phyloP scores from a whole-genome alignment of 2,329 filamentous ascomycete species.

The Colletotrichum aenigma region DNA sequence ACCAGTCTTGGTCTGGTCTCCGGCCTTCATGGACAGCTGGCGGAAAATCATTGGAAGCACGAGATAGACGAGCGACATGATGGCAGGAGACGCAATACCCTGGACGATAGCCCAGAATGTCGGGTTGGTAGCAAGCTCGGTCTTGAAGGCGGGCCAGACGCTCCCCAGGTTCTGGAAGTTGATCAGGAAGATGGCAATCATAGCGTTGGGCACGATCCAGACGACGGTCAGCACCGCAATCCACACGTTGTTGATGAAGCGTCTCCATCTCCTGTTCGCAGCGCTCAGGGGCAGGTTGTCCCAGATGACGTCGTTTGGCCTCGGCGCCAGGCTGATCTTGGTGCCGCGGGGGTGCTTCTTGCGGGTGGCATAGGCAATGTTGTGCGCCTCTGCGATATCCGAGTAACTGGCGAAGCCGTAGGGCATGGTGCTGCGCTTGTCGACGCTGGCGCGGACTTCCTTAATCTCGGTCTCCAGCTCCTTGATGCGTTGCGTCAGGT shows the following conservation, averaged over 20 bases:
- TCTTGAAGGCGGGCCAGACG: conserved; percentile 79
- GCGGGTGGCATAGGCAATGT: conserved; percentile 80
- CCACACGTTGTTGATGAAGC: conserved; percentile 84
- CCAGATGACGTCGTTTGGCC: conserved; percentile 94
- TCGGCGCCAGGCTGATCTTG: conserved; percentile 78
- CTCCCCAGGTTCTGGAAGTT: conserved; percentile 80
- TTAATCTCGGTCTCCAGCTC: conserved; percentile 84
- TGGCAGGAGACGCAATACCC: conserved; percentile 85
- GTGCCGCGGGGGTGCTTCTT: conserved; percentile 82
- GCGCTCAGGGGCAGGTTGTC: conserved; percentile 82
- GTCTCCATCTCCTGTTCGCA: conserved; percentile 71
- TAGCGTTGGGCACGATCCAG: conserved; percentile 90
- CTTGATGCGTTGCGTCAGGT: conserved; percentile 83
- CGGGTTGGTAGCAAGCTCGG: conserved; percentile 64
- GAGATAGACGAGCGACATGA: conserved; percentile 88
- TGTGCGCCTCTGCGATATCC: conserved; percentile 85
- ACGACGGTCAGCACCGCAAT: conserved; percentile 78
- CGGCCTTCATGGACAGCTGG: conserved; percentile 79
- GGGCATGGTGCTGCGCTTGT: conserved; percentile 85
- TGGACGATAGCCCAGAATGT: conserved; percentile 86
- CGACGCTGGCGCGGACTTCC: conserved; percentile 79
- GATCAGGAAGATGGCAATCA: conserved; percentile 93
- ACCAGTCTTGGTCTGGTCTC: conserved; percentile 90
- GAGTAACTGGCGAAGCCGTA: conserved; percentile 97
- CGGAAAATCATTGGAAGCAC: conserved; percentile 91